phyloP scores from a whole-genome alignment of 2,329 filamentous ascomycete species.

The Fusarium sacchari region DNA sequence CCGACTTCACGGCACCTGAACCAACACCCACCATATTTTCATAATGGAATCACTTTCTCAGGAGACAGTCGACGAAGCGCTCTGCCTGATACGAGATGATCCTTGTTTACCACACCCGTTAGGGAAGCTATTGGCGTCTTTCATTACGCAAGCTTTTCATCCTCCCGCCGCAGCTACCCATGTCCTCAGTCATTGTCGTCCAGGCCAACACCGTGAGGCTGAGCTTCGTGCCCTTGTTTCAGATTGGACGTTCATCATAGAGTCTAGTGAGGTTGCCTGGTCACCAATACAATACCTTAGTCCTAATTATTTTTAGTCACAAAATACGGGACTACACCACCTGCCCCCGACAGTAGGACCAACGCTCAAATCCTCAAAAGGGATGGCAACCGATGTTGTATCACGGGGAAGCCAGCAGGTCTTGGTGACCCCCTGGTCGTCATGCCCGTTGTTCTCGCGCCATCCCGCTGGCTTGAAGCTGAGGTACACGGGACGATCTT shows the following conservation, averaged over 20 bases:
- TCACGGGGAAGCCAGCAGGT: neutral
- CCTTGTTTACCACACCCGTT: too few relatives aligned
- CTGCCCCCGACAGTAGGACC: neutral
- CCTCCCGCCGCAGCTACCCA: neutral
- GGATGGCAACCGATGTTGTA: neutral
- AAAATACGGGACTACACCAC: neutral
- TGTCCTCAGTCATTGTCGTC: rapidly evolving
- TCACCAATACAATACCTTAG: rapidly evolving
- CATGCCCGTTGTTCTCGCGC: neutral
- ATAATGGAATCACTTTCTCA: too few relatives aligned
- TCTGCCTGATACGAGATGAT: too few relatives aligned
- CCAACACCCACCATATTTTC: too few relatives aligned
- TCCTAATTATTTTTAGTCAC: neutral
- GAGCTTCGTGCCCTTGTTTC: rapidly evolving
- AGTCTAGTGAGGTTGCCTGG: rapidly evolving
- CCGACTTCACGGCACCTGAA: too few relatives aligned
- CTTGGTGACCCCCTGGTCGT: neutral
- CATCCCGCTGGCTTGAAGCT: neutral
- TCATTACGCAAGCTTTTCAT: rapidly evolving
- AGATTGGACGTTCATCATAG: neutral
- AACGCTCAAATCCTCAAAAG: neutral
- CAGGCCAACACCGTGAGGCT: rapidly evolving
- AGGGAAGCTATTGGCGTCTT: too few relatives aligned
- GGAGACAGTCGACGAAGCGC: too few relatives aligned
- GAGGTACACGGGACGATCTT: neutral